Evolutionary conservation across 306 rosid genomes (phyloP).

Genomic region (Acacia crassicarpa): DNA sequence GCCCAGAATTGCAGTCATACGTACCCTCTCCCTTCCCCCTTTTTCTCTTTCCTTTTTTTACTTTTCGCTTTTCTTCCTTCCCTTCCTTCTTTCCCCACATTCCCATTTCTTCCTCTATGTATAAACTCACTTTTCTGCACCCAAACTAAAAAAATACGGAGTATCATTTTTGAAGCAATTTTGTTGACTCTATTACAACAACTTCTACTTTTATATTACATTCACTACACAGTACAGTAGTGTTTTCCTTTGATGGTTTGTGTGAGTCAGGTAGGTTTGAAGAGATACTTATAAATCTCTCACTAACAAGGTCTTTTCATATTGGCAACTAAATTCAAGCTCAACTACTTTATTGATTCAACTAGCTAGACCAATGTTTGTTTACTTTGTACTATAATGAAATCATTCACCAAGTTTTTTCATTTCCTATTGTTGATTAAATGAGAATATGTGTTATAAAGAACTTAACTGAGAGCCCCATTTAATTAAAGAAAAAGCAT

Average conservation of each 20-base stretch:
- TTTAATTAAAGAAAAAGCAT: neutral
- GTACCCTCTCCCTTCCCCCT: neutral
- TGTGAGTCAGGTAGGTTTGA: no score
- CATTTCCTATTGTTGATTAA: neutral
- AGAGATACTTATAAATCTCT: no score
- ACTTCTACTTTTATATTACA: neutral
- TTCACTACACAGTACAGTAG: no score
- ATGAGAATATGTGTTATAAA: neutral
- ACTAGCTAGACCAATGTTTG: no score
- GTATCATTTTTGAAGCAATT: no score
- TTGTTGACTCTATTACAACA: neutral
- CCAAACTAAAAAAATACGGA: no score
- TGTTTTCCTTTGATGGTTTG: no score
- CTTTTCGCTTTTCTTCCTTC: neutral
- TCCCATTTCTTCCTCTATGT: neutral
- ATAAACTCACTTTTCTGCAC: neutral
- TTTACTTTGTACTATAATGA: neutral
- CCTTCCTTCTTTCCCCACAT: neutral
- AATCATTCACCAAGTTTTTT: neutral
- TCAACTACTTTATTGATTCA: no score
- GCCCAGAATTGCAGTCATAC: slow-evolving; percentile 9
- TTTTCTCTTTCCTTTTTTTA: neutral
- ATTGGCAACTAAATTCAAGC: no score
- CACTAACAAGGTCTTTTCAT: no score
- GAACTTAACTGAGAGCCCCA: neutral